Base-by-base conservation (phyloP, 1,139 yeast genomes). In the Scheffersomyces lignicola region DNA sequence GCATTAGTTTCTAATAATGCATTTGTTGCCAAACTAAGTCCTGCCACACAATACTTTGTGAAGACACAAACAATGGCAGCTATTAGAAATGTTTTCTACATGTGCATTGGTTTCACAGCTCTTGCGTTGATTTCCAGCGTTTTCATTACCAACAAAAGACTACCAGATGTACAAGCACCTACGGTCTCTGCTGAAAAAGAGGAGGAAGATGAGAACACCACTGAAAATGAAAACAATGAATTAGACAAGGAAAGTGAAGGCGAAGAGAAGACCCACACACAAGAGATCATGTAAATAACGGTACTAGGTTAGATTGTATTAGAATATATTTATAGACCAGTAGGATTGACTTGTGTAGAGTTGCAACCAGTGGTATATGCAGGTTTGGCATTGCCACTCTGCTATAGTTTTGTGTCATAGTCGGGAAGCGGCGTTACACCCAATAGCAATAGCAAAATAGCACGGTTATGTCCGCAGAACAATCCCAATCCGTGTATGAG, bases 61-160 rank as follows among this genome's bases (percentile, higher is more conserved):
- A 62, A 58, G 44, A 22, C 31, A 1, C 58, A 55, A 40, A 54
- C 63, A 34, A 56, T 63, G 64, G 38, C 43, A 7, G 52, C 64
- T 2, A 57, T 65, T 16, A 47, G 50, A 28, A 58, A 61, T 39
- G 68, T 62, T 0, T 65, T 58, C 39, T 62, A 62, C 44, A 52
- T 62, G 54, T 28, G 51, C 31, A 33, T 62, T 27, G 70, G 65
- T 1, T 54, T 54, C 29, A 52, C 62, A 3, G 47, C 40, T 3
- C 29, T 62, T 17, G 38, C 55, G 3, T 38, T 54, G 5, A 40
- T 64, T 18, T 44, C 49, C 5, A 31, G 44, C 12, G 13, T 58
- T 4, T 60, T 60, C 35, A 39, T 51, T n/a, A 57, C 65, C 17
- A 62, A 62, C 43, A 45, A 58, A 34, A 54, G 52, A 27, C 43